Evolutionary conservation across 2,329 filamentous ascomycete species (phyloP).

Genomic region (Leptoxyphium fumago): DNA sequence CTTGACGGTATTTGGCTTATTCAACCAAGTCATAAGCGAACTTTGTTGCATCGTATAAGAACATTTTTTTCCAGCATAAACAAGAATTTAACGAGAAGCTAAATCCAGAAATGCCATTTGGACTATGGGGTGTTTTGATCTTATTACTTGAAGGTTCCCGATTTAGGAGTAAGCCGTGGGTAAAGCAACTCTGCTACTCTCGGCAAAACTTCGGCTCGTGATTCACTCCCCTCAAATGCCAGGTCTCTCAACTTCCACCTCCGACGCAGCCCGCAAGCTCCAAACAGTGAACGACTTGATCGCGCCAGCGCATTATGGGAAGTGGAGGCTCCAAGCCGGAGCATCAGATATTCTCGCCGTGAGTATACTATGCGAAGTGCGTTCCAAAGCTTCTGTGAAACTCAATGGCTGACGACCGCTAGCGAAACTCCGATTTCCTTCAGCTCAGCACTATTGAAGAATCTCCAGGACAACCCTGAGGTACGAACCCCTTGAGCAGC

Average conservation of each 20-base stretch:
- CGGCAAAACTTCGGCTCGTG: conserved; percentile 8
- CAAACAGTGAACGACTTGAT: neutral
- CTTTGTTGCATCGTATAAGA: conserved; percentile 26
- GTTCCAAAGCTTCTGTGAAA: neutral
- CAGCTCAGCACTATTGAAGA: conserved; percentile 69
- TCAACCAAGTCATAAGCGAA: conserved; percentile 33
- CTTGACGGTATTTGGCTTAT: conserved; percentile 25
- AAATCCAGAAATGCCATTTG: no score
- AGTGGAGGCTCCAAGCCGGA: conserved; percentile 47
- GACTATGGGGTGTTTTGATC: no score
- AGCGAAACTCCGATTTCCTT: conserved; percentile 52
- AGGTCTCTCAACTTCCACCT: conserved; percentile 2
- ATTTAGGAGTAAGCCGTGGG: no score
- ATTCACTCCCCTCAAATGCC: conserved; percentile 4
- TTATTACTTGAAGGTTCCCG: no score
- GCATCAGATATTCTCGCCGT: conserved; percentile 51
- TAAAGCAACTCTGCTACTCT: no score
- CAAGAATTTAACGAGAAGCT: no score
- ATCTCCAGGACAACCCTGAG: conserved; percentile 72
- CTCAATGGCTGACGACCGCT: conserved; percentile 5
- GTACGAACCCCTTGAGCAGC: conserved; percentile 34
- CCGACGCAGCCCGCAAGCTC: conserved; percentile 2
- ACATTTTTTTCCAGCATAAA: neutral
- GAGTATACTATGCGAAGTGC: conserved; percentile 15
- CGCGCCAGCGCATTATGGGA: conserved; percentile 36